Evolutionary conservation across 495 filamentous ascomycete genomes (phyloP), one percentile per base, ranked within the genome.

Genomic region (Daldinia bambusicola): DNA sequence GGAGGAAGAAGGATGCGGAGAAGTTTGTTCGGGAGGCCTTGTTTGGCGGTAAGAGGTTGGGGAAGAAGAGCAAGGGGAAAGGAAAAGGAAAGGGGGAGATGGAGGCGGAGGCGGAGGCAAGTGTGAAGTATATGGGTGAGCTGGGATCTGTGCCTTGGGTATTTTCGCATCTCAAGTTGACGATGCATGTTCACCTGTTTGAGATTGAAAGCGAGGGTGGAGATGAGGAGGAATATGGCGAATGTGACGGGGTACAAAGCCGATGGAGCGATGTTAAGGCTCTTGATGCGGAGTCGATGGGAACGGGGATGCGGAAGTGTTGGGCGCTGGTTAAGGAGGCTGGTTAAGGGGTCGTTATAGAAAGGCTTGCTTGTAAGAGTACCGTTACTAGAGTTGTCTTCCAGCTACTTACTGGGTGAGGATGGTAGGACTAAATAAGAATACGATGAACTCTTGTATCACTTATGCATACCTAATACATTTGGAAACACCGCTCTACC

Each of bases 221-320:
- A 10, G 55, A 45, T 1, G 45, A 59, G 22, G 13, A 48, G 65
- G 12, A 6, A 13, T 1, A 12, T 14, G 22, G 9, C 3, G 26
- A n/a, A 6, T 6, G 26, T 12, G 9, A 14, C 3, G 32, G 18
- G 30, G 8, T 26, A 31, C 60, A 30, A 40, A 70, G 61, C 40
- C 75, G 75, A 20, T 84, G 82, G 83, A 72, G 75, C 1, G 67
- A 71, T 13, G 13, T 22, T 0, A 68, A 61, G 1, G 74, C 78
- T 14, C 61, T 84, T 0, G 80, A 83, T 6, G 53, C 45, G 0
- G 80, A 81, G 53, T 80, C 79, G 1, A 84, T 85, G 81, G 83
- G 83, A 0, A 83, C 81, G 0, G 83, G 83, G 0, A 85, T 85
- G 82, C 77, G 78, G 16, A 81, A 82, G 43, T 85, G 83, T 60